Base-by-base conservation (phyloP, 441 rosid species). In the Populus hybrid region DNA sequence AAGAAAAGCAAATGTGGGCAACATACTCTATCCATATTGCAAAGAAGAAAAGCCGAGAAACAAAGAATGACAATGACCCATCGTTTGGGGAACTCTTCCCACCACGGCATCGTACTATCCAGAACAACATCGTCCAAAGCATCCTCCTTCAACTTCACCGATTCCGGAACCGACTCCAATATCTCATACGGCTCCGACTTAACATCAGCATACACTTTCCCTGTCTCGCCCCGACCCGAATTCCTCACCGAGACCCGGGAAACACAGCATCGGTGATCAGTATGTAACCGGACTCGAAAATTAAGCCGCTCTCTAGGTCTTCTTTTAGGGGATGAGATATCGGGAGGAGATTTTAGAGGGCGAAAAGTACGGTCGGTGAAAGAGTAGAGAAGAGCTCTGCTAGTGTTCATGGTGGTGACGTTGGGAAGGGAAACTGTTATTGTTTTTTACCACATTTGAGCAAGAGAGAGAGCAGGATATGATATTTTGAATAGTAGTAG, bases 21-120 rank as follows among this genome's bases (percentile, higher is more conserved):
- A 73, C 85, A 84, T 89, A 95, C 99, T 83, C 99, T 86, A 70
- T 95, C 99, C 99, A 95, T 93, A 65, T 95, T 95, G 82, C 97
- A 95, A 16, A 95, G 93, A 85, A 93, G 89, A 76, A 95, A 95
- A 65, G 99, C 92, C 14, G 95, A 90, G 85, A 89, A 95, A 84
- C 99, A 95, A 83, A 95, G 77, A 50, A 93, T 70, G 46, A 95
- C 99, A 10, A 95, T 92, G 78, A 91, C 84, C 97, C 97, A 95
- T 71, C 99, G 91, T 80, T 92, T 95, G 8, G 98, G 98, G 79
- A 93, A 92, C 87, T 88, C 83, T 74, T 95, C 84, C 99, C 94
- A 93, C 97, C 97, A 92, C 16, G 90, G 89, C 69, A 75, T 77
- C 32, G 82, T 50, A 30, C 79, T 23, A 3, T 63, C 50, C 9